Conservation (phyloP, 2,329 filamentous ascomycete species). For the Alternaria burnsii region DNA sequence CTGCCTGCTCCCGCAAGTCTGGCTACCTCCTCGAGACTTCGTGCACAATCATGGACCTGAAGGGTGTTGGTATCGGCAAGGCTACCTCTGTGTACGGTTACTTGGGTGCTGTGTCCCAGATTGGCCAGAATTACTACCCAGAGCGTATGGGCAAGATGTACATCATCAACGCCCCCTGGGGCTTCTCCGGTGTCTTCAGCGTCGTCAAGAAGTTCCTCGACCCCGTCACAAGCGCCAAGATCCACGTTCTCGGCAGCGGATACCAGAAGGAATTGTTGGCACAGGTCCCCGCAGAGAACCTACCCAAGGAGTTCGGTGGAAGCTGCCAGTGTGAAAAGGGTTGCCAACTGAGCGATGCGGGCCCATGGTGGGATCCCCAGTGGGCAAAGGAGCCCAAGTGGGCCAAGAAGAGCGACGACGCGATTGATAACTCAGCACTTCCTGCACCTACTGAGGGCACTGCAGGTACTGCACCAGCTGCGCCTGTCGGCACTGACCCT, state of each 20-base stretch:
- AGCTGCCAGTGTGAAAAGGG: conserved; percentile 82
- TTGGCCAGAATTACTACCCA: conserved; percentile 99
- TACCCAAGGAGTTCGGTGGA: conserved; percentile 87
- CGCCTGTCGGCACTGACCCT: conserved; percentile 24
- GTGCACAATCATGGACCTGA: conserved; percentile 98
- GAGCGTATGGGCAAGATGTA: conserved; percentile 96
- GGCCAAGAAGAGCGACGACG: conserved; percentile 51
- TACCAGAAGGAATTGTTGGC: conserved; percentile 86
- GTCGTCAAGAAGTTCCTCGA: conserved; percentile 94
- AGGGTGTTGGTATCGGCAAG: conserved; percentile 86
- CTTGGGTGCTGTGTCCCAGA: conserved; percentile 81
- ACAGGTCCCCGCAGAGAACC: conserved; percentile 88
- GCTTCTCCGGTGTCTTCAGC: conserved; percentile 85
- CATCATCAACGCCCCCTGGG: conserved; percentile 98
- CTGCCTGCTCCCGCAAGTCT: conserved; percentile 91
- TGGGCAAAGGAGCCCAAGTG: conserved; percentile 68
- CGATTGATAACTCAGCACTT: conserved; percentile 45
- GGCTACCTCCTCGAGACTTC: conserved; percentile 93
- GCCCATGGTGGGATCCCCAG: conserved; percentile 82
- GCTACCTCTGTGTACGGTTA: conserved; percentile 87
- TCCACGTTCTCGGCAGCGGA: conserved; percentile 81
- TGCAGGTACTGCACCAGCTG: conserved; percentile 28
- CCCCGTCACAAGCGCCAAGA: conserved; percentile 95
- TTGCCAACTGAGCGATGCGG: conserved; percentile 85
- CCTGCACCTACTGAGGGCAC: conserved; percentile 37